Base-by-base conservation (phyloP, 192 early-diverging fungal genomes). In the Umbelopsis sp. region DNA sequence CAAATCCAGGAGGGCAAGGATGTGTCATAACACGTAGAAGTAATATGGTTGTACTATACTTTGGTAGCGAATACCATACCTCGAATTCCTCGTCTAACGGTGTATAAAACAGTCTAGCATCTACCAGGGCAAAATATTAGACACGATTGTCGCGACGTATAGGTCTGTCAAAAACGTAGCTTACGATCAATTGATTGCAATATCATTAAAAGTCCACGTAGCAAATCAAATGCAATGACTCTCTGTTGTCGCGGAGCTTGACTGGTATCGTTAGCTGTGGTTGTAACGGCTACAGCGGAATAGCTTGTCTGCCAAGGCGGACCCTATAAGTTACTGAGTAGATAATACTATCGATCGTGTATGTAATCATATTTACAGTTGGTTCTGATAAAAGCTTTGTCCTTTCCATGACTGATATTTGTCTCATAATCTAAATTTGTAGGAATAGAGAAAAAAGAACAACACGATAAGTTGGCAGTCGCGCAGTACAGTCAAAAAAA, bases 111-210 rank as follows among this genome's bases (percentile, higher is more conserved):
- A 21, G 20, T 5, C 47, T 49, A n/a, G 11, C 47, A 21, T 49
- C 47, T 49, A 21, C 5, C 16, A 9, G 20, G 10, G 47, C n/a
- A n/a, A 5, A n/a, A 1, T 49, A 49, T 49, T 49, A 1, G 20
- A 1, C 7, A 5, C 38, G 36, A 41, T 11, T 16, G 47, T n/a
- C 5, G 11, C 16, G 10, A 17, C 1, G 4, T 1, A 17, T n/a
- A 49, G 2, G 2, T 0, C 20, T 7, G 47, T 16, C 16, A 0
- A 20, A 17, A 68, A 2, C 31, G n/a, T 3, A 31, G 31, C 66
- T 41, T 68, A 68, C 66, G 66, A 68, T 68, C 66, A 68, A 68
- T 68, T 17, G 32, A 38, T 25, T 68, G 32, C 9, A 68, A 21
- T 16, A 68, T 25, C 66, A 68, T 68, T 10, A 68, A 16, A 7